A percentile compares a stretch with the other conserved stretches of the same genome.
phyloP scores from a whole-genome alignment of 495 filamentous ascomycete species.

The Cetradonia linearis region DNA sequence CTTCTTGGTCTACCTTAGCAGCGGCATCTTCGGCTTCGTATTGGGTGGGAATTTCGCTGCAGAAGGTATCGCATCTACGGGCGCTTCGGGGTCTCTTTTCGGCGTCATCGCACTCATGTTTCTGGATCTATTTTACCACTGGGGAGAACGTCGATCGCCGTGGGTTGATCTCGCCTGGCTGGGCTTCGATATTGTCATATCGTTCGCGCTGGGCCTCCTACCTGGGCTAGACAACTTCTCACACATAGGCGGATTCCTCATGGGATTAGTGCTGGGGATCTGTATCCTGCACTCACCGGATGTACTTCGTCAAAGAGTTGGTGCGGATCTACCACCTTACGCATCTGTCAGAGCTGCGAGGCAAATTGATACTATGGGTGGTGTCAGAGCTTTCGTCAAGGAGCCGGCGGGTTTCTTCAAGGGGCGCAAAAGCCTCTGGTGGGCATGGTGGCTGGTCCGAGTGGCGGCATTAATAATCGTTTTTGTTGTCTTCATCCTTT shows the following conservation, averaged over 20 bases:
- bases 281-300: slow-evolving; percentile 81
- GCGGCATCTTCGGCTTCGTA: slow-evolving; percentile 94
- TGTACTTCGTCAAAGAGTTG: slow-evolving; percentile 63
- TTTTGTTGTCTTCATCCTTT: slow-evolving; percentile 68
- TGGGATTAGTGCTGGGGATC: slow-evolving; percentile 80
- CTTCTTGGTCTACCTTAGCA: slow-evolving; percentile 74
- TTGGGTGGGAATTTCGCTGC: slow-evolving; percentile 89
- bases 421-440: slow-evolving; percentile 85
- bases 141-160: slow-evolving; percentile 64
- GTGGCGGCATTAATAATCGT: slow-evolving; percentile 69
- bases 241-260: slow-evolving; percentile 91
- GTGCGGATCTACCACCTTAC: slow-evolving; percentile 54
- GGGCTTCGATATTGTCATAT: slow-evolving; percentile 71
- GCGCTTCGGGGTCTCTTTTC: slow-evolving; percentile 82
- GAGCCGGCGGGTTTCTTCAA: slow-evolving; percentile 78
- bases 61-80: slow-evolving; percentile 66
- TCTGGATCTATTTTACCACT: slow-evolving; percentile 86
- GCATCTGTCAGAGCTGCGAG: slow-evolving; percentile 45
- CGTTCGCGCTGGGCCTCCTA: slow-evolving; percentile 84
- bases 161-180: slow-evolving; percentile 76
- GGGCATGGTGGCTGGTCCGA: slow-evolving; percentile 91
- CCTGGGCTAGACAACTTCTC: slow-evolving; percentile 95
- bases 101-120: slow-evolving; percentile 81
- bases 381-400: slow-evolving; percentile 49
- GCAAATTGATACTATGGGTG: slow-evolving; percentile 31